A percentile compares a stretch with the other conserved stretches of the same genome.
Evolutionary conservation across 768 basidiomycete species (phyloP).

Genomic region (Leccinum broughii): DNA sequence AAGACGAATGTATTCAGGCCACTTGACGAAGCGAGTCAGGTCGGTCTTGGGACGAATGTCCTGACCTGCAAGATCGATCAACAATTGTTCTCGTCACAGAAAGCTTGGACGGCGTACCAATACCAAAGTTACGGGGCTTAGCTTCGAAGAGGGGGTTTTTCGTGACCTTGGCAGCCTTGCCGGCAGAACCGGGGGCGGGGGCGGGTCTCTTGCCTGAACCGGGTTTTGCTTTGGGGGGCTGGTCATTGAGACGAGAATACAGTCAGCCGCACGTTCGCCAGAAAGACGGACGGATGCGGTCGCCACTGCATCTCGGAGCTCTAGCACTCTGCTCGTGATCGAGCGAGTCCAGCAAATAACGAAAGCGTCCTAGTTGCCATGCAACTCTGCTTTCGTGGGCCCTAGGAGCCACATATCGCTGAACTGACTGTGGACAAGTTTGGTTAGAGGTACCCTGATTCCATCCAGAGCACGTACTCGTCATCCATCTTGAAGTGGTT

Average conservation of each 20-base stretch:
- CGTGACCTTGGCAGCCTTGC: conserved; percentile 69
- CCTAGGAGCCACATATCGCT: conserved; percentile 16
- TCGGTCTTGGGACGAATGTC: conserved; percentile 89
- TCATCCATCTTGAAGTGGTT: conserved; percentile 49
- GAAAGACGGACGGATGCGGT: conserved; percentile 26
- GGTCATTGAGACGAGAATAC: conserved; percentile 86
- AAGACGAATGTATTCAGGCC: conserved; percentile 98
- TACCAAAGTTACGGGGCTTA: conserved; percentile 89
- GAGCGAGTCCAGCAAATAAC: conserved; percentile 43
- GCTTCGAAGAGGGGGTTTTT: conserved; percentile 98
- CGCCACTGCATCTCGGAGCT: conserved; percentile 50
- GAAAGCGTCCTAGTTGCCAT: conserved; percentile 39
- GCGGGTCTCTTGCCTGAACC: conserved; percentile 84
- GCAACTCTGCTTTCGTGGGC: conserved; percentile 40
- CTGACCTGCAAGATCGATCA: conserved; percentile 61
- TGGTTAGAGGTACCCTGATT: conserved; percentile 24
- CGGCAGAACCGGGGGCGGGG: conserved; percentile 77
- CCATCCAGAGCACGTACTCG: conserved; percentile 43
- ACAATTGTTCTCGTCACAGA: not conserved
- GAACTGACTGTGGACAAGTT: conserved; percentile 21
- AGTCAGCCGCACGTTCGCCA: conserved; percentile 37
- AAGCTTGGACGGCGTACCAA: conserved; percentile 58
- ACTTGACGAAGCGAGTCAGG: conserved; percentile 97
- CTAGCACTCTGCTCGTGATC: conserved; percentile 41
- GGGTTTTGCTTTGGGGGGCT: conserved; percentile 71